Conservation (phyloP, 371 early-diverging fungal genomes). For the Thermomucor indicae-seudaticae region DNA sequence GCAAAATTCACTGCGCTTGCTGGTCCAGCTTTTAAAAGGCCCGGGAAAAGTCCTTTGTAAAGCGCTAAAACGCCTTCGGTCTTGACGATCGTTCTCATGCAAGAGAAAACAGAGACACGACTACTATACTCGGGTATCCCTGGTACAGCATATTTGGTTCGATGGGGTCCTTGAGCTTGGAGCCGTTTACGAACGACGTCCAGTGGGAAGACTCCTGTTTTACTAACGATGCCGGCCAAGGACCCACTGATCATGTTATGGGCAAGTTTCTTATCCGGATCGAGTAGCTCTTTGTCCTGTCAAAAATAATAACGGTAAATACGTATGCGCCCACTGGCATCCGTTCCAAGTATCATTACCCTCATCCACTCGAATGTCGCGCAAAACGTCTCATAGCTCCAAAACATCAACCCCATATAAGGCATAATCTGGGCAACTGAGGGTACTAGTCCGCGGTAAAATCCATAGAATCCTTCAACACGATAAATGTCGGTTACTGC, state of each 20-base stretch:
- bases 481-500: slow-evolving; percentile 61
- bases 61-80: neutral
- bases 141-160: slow-evolving; percentile 38
- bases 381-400: slow-evolving; percentile 63
- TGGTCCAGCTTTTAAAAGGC: neutral
- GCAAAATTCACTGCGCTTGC: neutral
- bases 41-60: neutral
- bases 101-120: slow-evolving; percentile 13
- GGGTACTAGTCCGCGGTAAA: slow-evolving; percentile 84
- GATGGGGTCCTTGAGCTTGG: slow-evolving; percentile 72
- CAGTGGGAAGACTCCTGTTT: slow-evolving; percentile 84
- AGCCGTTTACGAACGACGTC: slow-evolving; percentile 81
- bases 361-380: slow-evolving; percentile 32
- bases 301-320: neutral
- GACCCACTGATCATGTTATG: slow-evolving; percentile 78
- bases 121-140: slow-evolving; percentile 46
- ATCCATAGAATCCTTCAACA: slow-evolving; percentile 76
- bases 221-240: slow-evolving; percentile 75
- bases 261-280: slow-evolving; percentile 20
- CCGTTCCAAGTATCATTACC: slow-evolving; percentile 12
- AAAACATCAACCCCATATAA: slow-evolving; percentile 86
- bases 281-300: slow-evolving; percentile 21
- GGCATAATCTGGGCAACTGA: slow-evolving; percentile 86
- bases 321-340: neutral
- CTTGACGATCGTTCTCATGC: neutral